phyloP scores from a whole-genome alignment of 2,329 filamentous ascomycete genomes.

The Penicillium hesseltinei region DNA sequence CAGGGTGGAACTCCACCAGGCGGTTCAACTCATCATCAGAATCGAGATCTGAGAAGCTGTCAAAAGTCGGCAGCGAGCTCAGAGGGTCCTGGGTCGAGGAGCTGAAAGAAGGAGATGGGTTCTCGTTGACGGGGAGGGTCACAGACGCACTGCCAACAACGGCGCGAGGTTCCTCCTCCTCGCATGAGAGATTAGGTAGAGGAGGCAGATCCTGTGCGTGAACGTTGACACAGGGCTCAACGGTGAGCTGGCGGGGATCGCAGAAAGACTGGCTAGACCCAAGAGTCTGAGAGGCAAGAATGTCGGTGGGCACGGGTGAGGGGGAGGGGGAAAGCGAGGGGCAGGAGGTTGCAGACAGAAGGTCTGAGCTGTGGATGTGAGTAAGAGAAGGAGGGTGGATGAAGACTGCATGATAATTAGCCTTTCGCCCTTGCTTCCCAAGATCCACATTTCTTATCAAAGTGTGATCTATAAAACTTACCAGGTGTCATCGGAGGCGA shows the following conservation, averaged over 20 bases:
- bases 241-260: constrained; percentile 85
- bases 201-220: constrained; percentile 61
- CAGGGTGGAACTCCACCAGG: constrained; percentile 66
- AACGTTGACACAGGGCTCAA: constrained; percentile 52
- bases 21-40: constrained; percentile 84
- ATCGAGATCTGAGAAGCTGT: constrained; percentile 85
- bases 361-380: constrained; percentile 61
- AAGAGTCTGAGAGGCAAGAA: constrained; percentile 69
- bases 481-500: constrained; percentile 89
- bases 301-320: constrained; percentile 68
- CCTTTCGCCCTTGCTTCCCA: constrained; percentile 18
- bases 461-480: constrained; percentile 53
- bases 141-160: constrained; percentile 37
- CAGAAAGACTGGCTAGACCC: constrained; percentile 68
- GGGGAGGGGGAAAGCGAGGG: constrained; percentile 86
- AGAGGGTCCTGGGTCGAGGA: constrained; percentile 49
- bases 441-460: constrained; percentile 2
- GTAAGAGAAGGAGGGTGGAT: constrained; percentile 66
- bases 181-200: constrained; percentile 51
- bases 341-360: constrained; percentile 69
- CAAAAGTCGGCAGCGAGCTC: constrained; percentile 69
- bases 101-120: constrained; percentile 40
- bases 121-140: constrained; percentile 39
- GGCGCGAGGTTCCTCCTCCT: constrained; percentile 41
- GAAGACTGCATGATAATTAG: constrained; percentile 53